Evolutionary conservation across 139 green algal genomes (phyloP).

Genomic region (Marvania coccoides): DNA sequence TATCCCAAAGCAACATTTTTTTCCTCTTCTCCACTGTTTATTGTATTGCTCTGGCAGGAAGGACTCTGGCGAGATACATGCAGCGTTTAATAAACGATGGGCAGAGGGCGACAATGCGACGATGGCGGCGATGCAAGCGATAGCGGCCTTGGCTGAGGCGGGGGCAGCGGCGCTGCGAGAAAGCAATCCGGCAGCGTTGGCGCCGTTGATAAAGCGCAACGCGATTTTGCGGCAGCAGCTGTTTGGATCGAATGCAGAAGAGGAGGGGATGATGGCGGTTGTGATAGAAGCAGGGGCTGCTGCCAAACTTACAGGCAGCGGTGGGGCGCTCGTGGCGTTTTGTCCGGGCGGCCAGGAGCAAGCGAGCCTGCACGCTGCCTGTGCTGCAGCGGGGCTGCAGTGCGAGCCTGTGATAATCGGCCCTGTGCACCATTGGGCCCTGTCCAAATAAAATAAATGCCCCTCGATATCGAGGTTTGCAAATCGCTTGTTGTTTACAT

Average conservation of each 20-base stretch:
- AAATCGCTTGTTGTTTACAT: no score
- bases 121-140: slow-evolving; percentile 39
- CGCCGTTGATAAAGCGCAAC: slow-evolving; percentile 62
- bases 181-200: slow-evolving; percentile 33
- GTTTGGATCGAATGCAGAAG: slow-evolving; percentile 60
- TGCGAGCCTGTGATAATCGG: slow-evolving; percentile 9
- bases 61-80: slow-evolving; percentile 71
- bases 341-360: slow-evolving; percentile 35
- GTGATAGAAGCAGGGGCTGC: slow-evolving; percentile 46
- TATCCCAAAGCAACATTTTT: no score
- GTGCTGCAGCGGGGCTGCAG: not conserved
- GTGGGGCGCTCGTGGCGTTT: slow-evolving; percentile 67
- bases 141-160: slow-evolving; percentile 49
- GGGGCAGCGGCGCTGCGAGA: slow-evolving; percentile 42
- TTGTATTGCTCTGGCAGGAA: slow-evolving; percentile 30
- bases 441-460: no score
- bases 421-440: not conserved
- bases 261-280: slow-evolving; percentile 66
- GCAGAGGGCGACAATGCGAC: slow-evolving; percentile 43
- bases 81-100: slow-evolving; percentile 58
- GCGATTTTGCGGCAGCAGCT: slow-evolving; percentile 57
- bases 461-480: no score
- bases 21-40: no score
- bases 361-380: slow-evolving; percentile 17
- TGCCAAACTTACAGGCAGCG: slow-evolving; percentile 84